Percentiles rank a stretch among this genome's conserved stretches.
Evolutionary conservation across 2,329 filamentous ascomycete species (phyloP).

Genomic region (Exophiala sp.): DNA sequence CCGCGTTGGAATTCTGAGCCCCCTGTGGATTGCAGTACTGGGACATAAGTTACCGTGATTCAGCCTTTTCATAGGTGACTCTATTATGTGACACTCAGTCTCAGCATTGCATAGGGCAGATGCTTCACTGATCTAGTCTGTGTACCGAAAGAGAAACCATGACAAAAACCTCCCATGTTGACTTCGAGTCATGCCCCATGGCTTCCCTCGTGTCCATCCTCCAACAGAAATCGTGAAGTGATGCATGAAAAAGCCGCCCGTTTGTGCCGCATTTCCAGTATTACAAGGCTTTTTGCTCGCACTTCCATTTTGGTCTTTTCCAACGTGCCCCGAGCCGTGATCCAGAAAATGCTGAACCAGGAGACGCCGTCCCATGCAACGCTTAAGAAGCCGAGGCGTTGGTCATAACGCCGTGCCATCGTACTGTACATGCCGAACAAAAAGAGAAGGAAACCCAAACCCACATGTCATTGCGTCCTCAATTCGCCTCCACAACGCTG

Average conservation of each 20-base stretch:
- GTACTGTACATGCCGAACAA: slow-evolving; percentile 24
- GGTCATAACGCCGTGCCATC: slow-evolving; percentile 24
- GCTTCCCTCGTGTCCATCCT: slow-evolving; percentile 4
- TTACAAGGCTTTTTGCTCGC: slow-evolving; percentile 17
- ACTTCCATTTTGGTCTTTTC: slow-evolving; percentile 18
- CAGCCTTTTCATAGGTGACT: no score
- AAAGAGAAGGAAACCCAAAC: slow-evolving; percentile 5
- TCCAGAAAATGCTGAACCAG: slow-evolving; percentile 21
- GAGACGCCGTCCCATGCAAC: slow-evolving; percentile 19
- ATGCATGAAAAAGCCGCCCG: slow-evolving; percentile 1
- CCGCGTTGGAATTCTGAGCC: no score
- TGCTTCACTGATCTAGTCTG: background rate
- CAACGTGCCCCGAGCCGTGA: slow-evolving; percentile 10
- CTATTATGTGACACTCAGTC: no score
- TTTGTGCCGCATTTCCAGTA: slow-evolving; percentile 11
- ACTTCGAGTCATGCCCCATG: background rate
- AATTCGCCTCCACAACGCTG: slow-evolving; percentile 23
- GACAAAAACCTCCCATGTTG: slow-evolving; percentile 3
- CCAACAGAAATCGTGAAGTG: slow-evolving; percentile 22
- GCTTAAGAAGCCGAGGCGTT: slow-evolving; percentile 5
- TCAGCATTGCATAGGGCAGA: no score
- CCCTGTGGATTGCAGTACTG: no score
- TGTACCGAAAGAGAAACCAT: slow-evolving; percentile 1
- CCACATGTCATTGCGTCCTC: slow-evolving; percentile 1
- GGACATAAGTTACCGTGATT: no score